These are phyloP conservation scores for Psilocybe cubensis DNA, from an alignment of 768 basidiomycete species.

Conservation along the genomic window DNA sequence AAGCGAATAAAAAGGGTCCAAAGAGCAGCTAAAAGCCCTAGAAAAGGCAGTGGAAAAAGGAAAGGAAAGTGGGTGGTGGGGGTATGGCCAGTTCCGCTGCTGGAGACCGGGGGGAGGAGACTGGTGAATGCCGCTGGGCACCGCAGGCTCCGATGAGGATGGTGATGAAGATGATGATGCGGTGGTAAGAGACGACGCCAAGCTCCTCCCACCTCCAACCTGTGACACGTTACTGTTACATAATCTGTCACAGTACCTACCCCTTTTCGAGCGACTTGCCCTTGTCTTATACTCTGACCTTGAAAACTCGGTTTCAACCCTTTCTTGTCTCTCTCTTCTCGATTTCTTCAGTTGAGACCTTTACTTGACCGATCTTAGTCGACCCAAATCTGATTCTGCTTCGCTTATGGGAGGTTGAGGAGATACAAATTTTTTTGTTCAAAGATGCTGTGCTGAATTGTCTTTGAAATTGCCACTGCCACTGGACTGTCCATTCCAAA, in stretches of 20 bases:
- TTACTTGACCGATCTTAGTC: too few relatives aligned
- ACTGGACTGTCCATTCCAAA: too few relatives aligned
- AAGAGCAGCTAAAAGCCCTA: not conserved
- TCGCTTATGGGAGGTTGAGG: too few relatives aligned
- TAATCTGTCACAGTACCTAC: not conserved
- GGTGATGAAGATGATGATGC: slow-evolving; percentile 10
- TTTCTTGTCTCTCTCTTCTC: not conserved
- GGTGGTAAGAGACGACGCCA: slow-evolving; percentile 7
- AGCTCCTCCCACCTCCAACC: not conserved
- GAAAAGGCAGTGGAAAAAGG: not conserved
- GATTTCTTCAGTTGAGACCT: too few relatives aligned
- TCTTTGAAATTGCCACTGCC: too few relatives aligned
- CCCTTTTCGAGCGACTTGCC: not conserved
- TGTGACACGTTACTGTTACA: not conserved
- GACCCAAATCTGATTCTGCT: too few relatives aligned
- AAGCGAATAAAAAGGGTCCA: too few relatives aligned
- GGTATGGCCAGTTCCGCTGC: slow-evolving; percentile 1
- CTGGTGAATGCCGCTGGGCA: slow-evolving; percentile 6
- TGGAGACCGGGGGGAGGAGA: not conserved
- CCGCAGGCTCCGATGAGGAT: slow-evolving; percentile 10
- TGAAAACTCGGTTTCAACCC: not conserved
- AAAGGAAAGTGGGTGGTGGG: not conserved
- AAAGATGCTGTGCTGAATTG: too few relatives aligned
- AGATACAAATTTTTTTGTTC: too few relatives aligned
- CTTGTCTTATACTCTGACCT: not conserved